Conservation (phyloP, 2,329 filamentous ascomycete species). For the Alternaria incomplexa region DNA sequence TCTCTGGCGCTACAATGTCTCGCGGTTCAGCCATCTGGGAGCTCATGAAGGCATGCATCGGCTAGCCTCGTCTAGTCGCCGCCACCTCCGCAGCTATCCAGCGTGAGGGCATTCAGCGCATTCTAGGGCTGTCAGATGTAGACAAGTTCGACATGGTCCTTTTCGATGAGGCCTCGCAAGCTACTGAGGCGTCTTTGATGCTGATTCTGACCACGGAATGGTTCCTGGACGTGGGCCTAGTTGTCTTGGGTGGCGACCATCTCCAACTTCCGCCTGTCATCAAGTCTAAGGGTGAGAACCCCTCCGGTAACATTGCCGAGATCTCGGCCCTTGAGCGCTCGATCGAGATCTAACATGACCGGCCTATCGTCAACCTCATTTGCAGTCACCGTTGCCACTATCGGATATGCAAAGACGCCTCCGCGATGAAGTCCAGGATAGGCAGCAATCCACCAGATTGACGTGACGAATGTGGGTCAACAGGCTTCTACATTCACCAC, state of each 20-base stretch:
- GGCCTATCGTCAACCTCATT: background rate
- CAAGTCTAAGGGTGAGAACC: background rate
- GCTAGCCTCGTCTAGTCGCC: background rate
- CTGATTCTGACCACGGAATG: background rate
- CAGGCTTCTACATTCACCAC: background rate
- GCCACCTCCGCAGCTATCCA: background rate
- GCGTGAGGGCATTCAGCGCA: background rate
- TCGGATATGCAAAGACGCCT: too few species aligned
- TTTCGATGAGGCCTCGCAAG: background rate
- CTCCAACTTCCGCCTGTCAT: background rate
- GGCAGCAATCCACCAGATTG: background rate
- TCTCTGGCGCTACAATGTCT: background rate
- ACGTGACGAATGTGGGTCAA: background rate
- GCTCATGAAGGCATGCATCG: background rate
- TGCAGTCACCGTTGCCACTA: accelerated
- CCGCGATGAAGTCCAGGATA: background rate
- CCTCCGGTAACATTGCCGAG: background rate
- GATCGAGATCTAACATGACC: background rate
- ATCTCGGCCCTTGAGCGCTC: background rate
- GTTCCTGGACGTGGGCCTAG: background rate
- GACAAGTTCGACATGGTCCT: background rate
- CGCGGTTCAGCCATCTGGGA: background rate
- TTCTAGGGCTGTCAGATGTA: background rate
- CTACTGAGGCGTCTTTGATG: background rate
- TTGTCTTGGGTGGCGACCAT: background rate